These are phyloP conservation scores for Ophiostoma ulmi DNA, from an alignment of 2,329 filamentous ascomycete species.

Conservation along the genomic window DNA sequence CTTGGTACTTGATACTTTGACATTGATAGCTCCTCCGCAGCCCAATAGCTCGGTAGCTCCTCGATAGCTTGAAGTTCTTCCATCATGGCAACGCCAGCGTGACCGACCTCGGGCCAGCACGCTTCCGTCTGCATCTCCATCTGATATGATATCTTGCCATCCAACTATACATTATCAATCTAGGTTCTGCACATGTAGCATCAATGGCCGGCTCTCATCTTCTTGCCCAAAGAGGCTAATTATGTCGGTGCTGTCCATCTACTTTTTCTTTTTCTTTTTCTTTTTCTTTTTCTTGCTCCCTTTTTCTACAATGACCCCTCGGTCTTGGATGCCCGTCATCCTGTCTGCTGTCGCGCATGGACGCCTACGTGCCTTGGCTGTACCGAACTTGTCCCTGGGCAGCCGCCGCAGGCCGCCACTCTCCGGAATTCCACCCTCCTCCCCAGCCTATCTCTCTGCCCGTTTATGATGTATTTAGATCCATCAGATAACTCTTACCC, in stretches of 20 bases:
- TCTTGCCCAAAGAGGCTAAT: not conserved
- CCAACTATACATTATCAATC: not conserved
- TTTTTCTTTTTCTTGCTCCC: not conserved
- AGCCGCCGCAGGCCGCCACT: not conserved
- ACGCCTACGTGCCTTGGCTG: not conserved
- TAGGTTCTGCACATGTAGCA: not conserved
- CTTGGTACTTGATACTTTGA: not conserved
- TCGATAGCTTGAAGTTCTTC: not conserved
- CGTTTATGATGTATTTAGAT: not conserved
- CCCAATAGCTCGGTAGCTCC: not conserved
- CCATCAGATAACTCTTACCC: not conserved
- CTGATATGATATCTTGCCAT: not conserved
- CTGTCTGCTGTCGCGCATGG: not conserved
- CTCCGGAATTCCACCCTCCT: not conserved
- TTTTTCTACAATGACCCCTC: not conserved
- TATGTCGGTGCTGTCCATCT: not conserved
- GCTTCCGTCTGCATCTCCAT: not conserved
- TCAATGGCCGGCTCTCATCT: not conserved
- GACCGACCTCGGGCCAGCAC: not conserved
- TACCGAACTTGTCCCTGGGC: not conserved
- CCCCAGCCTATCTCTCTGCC: not conserved
- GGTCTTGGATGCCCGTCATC: conserved; percentile 2
- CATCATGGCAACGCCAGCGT: too few species aligned
- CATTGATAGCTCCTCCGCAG: not conserved
- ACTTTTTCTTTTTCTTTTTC: not conserved